Evolutionary conservation across 345 rosid species (phyloP), one percentile per base, ranked within the genome.

Genomic region (Murraya paniculata): DNA sequence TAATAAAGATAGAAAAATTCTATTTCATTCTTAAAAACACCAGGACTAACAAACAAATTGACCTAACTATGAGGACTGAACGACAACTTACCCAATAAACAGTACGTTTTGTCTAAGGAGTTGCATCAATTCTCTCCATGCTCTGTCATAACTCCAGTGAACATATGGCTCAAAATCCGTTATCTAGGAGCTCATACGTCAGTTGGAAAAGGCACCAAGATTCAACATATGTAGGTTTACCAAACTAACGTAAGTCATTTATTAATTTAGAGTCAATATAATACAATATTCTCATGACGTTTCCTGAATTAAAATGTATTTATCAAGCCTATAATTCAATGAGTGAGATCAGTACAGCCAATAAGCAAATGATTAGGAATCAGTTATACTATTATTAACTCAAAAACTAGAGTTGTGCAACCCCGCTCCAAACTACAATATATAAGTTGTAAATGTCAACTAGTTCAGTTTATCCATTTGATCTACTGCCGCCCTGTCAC

Each of bases 271-370:
- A 1, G 11, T 4, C 6, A 4, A 41, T 39, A 41, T 21, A 69
- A 30, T 50, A 71, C 41, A 27, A 16, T 28, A 25, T 45, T 68
- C 56, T 68, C 9, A 11, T 36, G 50, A 36, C 4, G 16, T 48
- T 22, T 28, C 16, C 28, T 2, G 22, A 27, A 45, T 25, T 21
- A 16, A 53, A 53, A 28, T 50, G 60, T 19, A 19, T 55, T 71
- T 13, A 41, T 3, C 22, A 36, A 19, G 68, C 19, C 39, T 31
- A 18, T 59, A 59, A n/a, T 61, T 53, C 77, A 62, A 41, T 9
- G 21, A 74, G 68, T 74, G 65, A 19, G 70, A 48, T 74, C 77
- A 64, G 21, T 28, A 50, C 7, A 64, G 35, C 36, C 68, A 39
- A 60, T 74, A 62, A 45, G 38, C 14, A 22, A 18, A 39, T 39